Evolutionary conservation across 192 early-diverging fungal species (phyloP), one percentile per base, ranked within the genome.

Genomic region (Coemansia sp.): DNA sequence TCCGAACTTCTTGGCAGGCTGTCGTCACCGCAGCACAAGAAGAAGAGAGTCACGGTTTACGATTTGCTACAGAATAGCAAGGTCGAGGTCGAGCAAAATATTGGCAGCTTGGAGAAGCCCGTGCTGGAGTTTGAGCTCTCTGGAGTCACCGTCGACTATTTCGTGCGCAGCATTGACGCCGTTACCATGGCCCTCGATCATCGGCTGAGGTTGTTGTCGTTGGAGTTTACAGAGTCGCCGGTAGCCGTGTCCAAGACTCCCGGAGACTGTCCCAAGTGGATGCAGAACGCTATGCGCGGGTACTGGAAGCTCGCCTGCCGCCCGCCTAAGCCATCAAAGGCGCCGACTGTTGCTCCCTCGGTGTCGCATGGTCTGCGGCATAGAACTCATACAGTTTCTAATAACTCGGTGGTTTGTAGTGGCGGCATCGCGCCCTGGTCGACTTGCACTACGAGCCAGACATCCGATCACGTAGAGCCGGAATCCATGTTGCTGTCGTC

Each of bases 181-280:
- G 78, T 76, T 11, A 81, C 78, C 0, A 76, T 81, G 70, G 74
- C 78, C 17, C 70, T 81, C 55, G 78, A 81, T 15, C 78, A 81
- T 41, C 70, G 78, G 3, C 36, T 81, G 53, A 58, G 78, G 21
- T 31, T 81, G 37, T 55, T 81, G 19, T 76, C 74, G 27, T 42
- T 81, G 12, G 70, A 64, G 8, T 44, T 67, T 37, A 76, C 63
- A 3, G 67, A 73, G 64, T 27, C 74, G 25, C 78, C 78, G 12
- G 45, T 81, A 0, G 59, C 74, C 4, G 67, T 81, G 17, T 31
- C 74, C 1, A 58, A 50, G 12, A 42, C 46, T 7, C 70, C 78
- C 2, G 74, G 66, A 1, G 67, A 64, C 19, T 67, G 59, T n/a
- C 78, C 78, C 51, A 76, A 67, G 70, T 81, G 78, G 78, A 62